Evolutionary conservation across 2,329 filamentous ascomycete genomes (phyloP).

Genomic region (Aspergillus sp.): DNA sequence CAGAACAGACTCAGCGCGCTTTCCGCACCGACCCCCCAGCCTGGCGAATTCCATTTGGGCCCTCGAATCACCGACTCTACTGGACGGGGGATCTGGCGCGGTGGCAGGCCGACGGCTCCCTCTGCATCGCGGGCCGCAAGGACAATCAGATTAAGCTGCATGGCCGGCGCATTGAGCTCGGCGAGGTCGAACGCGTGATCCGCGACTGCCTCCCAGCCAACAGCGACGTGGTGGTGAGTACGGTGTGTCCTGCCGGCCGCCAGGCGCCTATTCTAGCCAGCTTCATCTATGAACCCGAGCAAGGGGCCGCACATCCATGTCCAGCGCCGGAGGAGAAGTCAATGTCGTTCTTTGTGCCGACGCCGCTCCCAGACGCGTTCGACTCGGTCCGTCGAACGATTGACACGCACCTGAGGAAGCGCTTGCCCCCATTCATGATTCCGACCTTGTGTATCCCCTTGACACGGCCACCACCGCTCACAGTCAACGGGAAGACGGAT

Average conservation of each 20-base stretch:
- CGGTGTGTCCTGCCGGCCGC: background rate
- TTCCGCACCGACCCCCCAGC: background rate
- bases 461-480: background rate
- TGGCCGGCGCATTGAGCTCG: background rate
- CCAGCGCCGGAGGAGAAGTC: no score
- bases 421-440: background rate
- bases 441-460: background rate
- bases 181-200: background rate
- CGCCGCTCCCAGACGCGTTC: background rate
- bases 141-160: background rate
- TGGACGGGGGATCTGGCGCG: constrained; percentile 5
- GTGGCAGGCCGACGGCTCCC: background rate
- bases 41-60: background rate
- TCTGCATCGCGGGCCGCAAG: background rate
- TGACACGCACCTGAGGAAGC: background rate
- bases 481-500: background rate
- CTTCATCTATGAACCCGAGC: background rate
- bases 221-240: background rate
- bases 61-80: background rate
- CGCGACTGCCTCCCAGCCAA: background rate
- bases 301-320: no score
- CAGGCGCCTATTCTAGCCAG: background rate
- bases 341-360: background rate
- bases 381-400: background rate
- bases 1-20: background rate